Evolutionary conservation across 176 grass and related monocot species (phyloP).

Genomic region (Pontederia paniculata): DNA sequence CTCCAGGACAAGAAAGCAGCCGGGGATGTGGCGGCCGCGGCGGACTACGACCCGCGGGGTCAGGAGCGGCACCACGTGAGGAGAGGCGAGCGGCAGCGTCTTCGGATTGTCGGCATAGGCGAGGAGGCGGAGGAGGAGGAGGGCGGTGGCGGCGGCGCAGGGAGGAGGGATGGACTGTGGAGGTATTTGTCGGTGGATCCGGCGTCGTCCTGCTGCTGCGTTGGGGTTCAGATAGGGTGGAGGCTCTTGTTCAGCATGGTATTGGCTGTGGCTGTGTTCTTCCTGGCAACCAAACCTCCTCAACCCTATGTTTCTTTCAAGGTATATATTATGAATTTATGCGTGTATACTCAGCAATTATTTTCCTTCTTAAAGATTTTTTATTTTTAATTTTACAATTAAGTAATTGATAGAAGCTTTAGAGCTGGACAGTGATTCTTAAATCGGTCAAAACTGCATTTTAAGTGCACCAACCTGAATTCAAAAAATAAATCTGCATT

Average conservation of each 20-base stretch:
- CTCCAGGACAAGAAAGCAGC: constrained; percentile 38
- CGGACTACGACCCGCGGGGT: constrained; percentile 8
- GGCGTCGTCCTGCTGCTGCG: constrained; percentile 50
- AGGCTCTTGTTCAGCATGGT: constrained; percentile 43
- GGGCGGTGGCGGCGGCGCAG: constrained; percentile 1
- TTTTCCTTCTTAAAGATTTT: not conserved
- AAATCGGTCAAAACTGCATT: too few species aligned
- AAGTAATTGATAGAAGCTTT: not conserved
- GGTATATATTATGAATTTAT: not conserved
- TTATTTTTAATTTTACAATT: not conserved
- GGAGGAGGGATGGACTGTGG: constrained; percentile 34
- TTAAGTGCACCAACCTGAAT: too few species aligned
- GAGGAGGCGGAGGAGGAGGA: constrained; percentile 5
- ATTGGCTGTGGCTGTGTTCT: constrained; percentile 63
- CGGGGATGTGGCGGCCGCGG: not conserved
- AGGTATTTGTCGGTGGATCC: constrained; percentile 58
- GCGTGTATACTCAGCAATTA: not conserved
- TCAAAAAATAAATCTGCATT: too few species aligned
- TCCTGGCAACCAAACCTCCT: constrained; percentile 49
- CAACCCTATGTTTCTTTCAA: constrained; percentile 43
- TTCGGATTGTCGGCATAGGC: constrained; percentile 5
- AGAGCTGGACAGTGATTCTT: too few species aligned
- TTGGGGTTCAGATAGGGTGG: constrained; percentile 72
- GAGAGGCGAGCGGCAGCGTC: constrained; percentile 5
- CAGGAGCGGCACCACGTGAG: constrained; percentile 27